Base-by-base conservation (phyloP, 2,329 filamentous ascomycete genomes). In the Phoma sp. region DNA sequence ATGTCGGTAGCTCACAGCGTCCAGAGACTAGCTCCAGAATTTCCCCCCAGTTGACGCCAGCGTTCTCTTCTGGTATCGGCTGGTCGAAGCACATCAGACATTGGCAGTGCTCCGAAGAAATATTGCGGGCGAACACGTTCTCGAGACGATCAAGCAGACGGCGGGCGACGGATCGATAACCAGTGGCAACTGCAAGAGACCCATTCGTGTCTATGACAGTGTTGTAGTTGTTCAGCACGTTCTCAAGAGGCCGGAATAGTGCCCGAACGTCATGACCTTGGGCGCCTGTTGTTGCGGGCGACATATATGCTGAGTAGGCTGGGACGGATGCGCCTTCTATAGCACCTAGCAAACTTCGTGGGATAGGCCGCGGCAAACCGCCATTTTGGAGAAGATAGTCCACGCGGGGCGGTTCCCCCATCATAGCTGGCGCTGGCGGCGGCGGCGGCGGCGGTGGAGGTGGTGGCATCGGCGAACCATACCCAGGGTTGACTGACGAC, bases 301-400 rank as follows among this genome's bases (percentile, higher is more conserved):
- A 87, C 41, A 72, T 73, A 58, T 81, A 80, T 7, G 85, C 83
- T 48, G 88, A 87, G 6, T 87, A 85, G 1, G 85, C 81, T 38
- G 84, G 80, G 29, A 80, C 84, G 57, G 73, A 81, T 84, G 71
- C 79, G 35, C 62, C 63, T 81, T 85, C 88, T 52, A 85, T 79
- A 38, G 81, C 88, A 35, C 87, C 82, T 7, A 96, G 79, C 47
- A 97, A 85, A 55, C 86, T 86, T 65, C 88, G 90, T 0, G 92
- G 87, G 0, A 95, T 84, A 0, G 86, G 81, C 39, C 89, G 84
- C 21, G 86, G 76, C 17, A 98, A 78, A 0, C 94, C 94, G 35
- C 94, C 94, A 73, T 97, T 89, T 67, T 95, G 91, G 50, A 97
- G 82, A 17, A 98, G 81, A 72, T 98, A 98, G 72, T 98, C 94